Evolutionary conservation across 2,329 filamentous ascomycete species (phyloP).

Genomic region (Alternaria arborescens): DNA sequence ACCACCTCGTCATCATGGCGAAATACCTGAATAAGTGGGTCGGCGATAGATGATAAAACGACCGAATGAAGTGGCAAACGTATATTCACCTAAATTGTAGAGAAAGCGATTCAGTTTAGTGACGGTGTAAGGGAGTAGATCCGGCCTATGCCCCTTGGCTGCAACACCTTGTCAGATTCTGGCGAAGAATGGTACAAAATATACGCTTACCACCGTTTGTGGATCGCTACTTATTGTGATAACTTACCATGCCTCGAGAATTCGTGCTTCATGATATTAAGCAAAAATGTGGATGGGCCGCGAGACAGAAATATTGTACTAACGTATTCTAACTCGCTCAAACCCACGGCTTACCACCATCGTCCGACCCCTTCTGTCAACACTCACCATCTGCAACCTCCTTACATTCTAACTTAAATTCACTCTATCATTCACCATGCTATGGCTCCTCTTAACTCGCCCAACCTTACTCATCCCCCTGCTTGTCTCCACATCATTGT

Average conservation of each 20-base stretch:
- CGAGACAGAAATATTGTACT: not conserved
- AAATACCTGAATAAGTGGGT: too few relatives aligned
- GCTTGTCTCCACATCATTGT: not conserved
- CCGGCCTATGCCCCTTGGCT: not conserved
- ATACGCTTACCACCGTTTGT: not conserved
- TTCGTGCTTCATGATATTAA: not conserved
- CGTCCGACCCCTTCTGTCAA: not conserved
- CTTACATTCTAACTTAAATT: fast-evolving
- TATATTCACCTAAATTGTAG: too few relatives aligned
- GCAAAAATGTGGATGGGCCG: not conserved
- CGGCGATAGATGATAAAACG: too few relatives aligned
- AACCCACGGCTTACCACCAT: not conserved
- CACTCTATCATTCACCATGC: not conserved
- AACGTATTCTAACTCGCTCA: not conserved
- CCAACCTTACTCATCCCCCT: not conserved
- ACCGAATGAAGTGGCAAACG: too few relatives aligned
- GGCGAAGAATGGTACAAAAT: not conserved
- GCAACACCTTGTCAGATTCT: not conserved
- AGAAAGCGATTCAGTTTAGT: not conserved
- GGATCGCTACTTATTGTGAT: not conserved
- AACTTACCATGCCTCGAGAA: not conserved
- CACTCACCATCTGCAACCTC: not conserved
- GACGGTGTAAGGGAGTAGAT: not conserved
- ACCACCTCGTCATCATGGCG: not conserved
- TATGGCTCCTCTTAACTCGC: not conserved